Percentiles rank a stretch among this genome's conserved stretches.
Evolutionary conservation across 495 filamentous ascomycete genomes (phyloP).

Genomic region (Elaphomyces granulatus): DNA sequence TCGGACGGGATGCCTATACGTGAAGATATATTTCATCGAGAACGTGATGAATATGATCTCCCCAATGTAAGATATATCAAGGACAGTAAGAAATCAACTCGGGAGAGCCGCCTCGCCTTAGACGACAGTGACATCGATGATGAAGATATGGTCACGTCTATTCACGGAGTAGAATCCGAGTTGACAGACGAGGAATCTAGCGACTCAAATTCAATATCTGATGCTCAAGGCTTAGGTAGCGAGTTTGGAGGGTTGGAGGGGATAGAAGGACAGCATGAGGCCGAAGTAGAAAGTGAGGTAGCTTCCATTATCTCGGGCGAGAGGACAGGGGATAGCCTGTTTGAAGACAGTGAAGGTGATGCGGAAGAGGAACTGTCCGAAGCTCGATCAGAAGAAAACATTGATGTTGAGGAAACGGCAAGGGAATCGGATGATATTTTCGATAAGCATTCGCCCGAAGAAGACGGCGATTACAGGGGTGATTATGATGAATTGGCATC

Average conservation of each 20-base stretch:
- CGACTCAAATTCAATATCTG: too few relatives aligned
- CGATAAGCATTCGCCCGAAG: too few relatives aligned
- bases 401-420: constrained; percentile 9
- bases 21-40: too few relatives aligned
- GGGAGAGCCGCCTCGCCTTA: too few relatives aligned
- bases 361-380: constrained; percentile 8
- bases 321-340: neutral
- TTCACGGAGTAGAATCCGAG: too few relatives aligned
- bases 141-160: too few relatives aligned
- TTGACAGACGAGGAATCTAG: too few relatives aligned
- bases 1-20: neutral
- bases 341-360: neutral
- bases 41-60: too few relatives aligned
- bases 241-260: neutral
- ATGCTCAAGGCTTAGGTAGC: too few relatives aligned
- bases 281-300: neutral
- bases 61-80: too few relatives aligned
- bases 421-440: neutral
- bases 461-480: constrained; percentile 7
- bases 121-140: too few relatives aligned
- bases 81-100: too few relatives aligned
- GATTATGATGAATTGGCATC: constrained; percentile 10
- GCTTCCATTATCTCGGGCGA: neutral
- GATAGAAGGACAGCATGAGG: neutral
- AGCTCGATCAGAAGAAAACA: neutral